Evolutionary conservation across 345 rosid genomes (phyloP).

Genomic region (Garcia nutans): DNA sequence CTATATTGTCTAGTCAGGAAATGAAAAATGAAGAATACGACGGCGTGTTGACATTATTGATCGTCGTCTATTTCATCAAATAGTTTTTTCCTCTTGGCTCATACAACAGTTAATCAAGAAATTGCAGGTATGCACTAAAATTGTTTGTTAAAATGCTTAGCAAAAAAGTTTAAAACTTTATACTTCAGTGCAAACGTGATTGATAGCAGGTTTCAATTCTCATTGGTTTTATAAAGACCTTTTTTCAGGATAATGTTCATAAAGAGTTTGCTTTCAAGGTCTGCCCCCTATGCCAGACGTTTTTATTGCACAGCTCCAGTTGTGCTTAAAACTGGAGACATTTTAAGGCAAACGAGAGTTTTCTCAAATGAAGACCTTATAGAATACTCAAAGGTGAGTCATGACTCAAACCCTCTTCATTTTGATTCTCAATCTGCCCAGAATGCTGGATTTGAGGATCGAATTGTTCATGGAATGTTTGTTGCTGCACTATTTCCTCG

Average conservation of each 20-base stretch:
- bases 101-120: background rate
- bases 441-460: constrained; percentile 61
- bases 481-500: constrained; percentile 81
- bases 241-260: constrained; percentile 24
- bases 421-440: constrained; percentile 61
- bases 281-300: constrained; percentile 34
- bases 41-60: no score
- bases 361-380: constrained; percentile 63
- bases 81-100: no score
- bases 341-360: constrained; percentile 49
- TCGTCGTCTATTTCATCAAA: no score
- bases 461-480: constrained; percentile 86
- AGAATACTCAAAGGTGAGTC: constrained; percentile 72
- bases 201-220: no score
- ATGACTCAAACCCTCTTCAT: constrained; percentile 71
- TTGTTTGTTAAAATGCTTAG: constrained; percentile 20
- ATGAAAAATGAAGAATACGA: no score
- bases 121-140: constrained; percentile 7
- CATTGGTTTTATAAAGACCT: background rate
- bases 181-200: no score
- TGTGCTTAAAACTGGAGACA: constrained; percentile 59
- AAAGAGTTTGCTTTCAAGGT: constrained; percentile 25
- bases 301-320: constrained; percentile 39
- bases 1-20: no score
- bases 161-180: background rate